Base-by-base conservation (phyloP, 805 yeast species). In the Suhomyces xylopsoci region DNA sequence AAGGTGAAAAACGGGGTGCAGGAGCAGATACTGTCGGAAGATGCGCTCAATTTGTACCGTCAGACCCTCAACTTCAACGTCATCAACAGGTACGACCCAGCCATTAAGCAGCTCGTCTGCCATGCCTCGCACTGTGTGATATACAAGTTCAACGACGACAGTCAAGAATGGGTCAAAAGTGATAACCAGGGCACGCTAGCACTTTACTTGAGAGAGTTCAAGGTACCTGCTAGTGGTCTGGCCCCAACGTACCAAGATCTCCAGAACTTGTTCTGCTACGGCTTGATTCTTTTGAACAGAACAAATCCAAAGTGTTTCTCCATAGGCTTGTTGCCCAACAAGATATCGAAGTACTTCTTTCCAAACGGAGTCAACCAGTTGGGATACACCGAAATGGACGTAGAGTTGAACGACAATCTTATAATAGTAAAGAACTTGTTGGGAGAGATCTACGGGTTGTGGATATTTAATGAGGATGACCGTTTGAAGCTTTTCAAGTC, bases 11-110 rank as follows among this genome's bases (percentile, higher is more conserved):
- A 78, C 61, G 73, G 78, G 43, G 59, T 87, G 49, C 60, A 52
- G 45, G 66, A 78, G 52, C 76, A 70, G 51, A 70, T 76, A 50
- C 73, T 78, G 15, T 71, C 75, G 3, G 66, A 65, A 48, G 69
- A 70, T 58, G 81, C 87, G 0, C 65, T 83, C 51, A 87, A 83
- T 49, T 78, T 87, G 20, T 88, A 83, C 62, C 78, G 84, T 49
- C 83, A 81, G 55, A 87, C 92, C 0, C 70, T 88, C 46, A 86
- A 88, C 47, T 87, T 81, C 70, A 88, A 87, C 63, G 92, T 88
- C 49, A 85, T 88, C 28, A 85, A 87, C 22, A 78, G 91, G 55
- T 88, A 88, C 62, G 96, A 88, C 58, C 88, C 92, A 0, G 76
- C 77, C 56, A 81, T 87, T 47, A 82, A 85, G 52, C 89, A 85